Conservation (phyloP, 306 rosid species). For the Coriaria nepalensis region DNA sequence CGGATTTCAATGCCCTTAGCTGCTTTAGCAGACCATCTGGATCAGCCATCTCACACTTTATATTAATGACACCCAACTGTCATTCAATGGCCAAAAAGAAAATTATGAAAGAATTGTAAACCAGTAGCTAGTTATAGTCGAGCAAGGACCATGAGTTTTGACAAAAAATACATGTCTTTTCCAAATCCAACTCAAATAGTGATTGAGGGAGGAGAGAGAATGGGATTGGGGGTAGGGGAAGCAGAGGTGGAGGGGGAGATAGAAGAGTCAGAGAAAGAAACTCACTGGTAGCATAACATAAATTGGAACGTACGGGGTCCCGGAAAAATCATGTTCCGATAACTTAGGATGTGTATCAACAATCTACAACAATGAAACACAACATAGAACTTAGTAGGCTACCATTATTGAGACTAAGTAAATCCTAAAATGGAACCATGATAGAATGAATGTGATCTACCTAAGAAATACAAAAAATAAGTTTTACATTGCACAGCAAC, state of each 20-base stretch:
- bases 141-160: no score
- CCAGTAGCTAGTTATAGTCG: neutral
- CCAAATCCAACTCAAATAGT: constrained; percentile 6
- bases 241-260: no score
- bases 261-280: constrained; percentile 13
- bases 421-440: no score
- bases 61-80: constrained; percentile 82
- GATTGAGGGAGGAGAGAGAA: no score
- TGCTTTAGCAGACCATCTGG: constrained; percentile 81
- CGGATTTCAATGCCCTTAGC: constrained; percentile 71
- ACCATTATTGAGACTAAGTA: neutral
- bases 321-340: constrained; percentile 64
- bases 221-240: no score
- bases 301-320: constrained; percentile 75
- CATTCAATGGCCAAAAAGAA: constrained; percentile 13
- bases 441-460: no score
- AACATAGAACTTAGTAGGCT: neutral
- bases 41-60: constrained; percentile 91
- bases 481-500: no score
- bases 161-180: no score
- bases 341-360: constrained; percentile 36
- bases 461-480: no score
- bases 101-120: constrained; percentile 8
- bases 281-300: constrained; percentile 86
- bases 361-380: constrained; percentile 33